A percentile compares a stretch with the other conserved stretches of the same genome.
Evolutionary conservation across 2,329 filamentous ascomycete species (phyloP).

Genomic region (Lasiodiplodia theobromae): DNA sequence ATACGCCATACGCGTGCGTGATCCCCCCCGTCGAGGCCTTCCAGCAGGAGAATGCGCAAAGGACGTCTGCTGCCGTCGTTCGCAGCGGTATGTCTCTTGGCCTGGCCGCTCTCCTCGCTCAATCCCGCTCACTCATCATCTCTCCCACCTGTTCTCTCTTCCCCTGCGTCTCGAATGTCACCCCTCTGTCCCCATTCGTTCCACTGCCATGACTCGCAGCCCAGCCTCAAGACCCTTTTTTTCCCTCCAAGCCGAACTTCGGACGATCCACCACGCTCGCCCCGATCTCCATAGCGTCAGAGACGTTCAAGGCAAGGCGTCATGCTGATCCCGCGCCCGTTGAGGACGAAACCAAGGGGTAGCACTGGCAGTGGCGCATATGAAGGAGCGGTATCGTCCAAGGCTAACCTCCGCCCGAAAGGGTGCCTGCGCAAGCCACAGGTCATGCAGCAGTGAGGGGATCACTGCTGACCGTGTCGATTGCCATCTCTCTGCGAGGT

Average conservation of each 20-base stretch:
- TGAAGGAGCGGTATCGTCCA: neutral
- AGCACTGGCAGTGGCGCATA: neutral
- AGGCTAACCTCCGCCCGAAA: neutral
- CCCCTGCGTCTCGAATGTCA: neutral
- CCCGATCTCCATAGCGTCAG: neutral
- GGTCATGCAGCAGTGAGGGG: neutral
- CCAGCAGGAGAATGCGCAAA: neutral
- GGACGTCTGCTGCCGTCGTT: neutral
- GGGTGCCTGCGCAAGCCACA: neutral
- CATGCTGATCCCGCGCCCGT: neutral
- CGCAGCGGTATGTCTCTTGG: neutral
- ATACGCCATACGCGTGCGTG: neutral
- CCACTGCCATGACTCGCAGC: conserved; percentile 9
- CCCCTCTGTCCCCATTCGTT: neutral
- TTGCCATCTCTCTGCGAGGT: conserved; percentile 2
- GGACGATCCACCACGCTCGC: conserved; percentile 3
- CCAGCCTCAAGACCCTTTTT: conserved; percentile 1
- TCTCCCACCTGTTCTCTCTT: neutral
- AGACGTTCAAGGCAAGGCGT: neutral
- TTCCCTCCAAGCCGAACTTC: conserved; percentile 8
- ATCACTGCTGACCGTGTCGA: neutral
- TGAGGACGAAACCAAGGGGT: neutral
- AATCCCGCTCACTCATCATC: neutral
- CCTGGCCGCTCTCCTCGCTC: neutral
- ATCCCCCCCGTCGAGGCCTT: neutral